Percentiles rank a stretch among this genome's conserved stretches.
These are phyloP conservation scores for Coemansia sp. DNA, from an alignment of 192 early-diverging fungal genomes.

Conservation along the genomic window DNA sequence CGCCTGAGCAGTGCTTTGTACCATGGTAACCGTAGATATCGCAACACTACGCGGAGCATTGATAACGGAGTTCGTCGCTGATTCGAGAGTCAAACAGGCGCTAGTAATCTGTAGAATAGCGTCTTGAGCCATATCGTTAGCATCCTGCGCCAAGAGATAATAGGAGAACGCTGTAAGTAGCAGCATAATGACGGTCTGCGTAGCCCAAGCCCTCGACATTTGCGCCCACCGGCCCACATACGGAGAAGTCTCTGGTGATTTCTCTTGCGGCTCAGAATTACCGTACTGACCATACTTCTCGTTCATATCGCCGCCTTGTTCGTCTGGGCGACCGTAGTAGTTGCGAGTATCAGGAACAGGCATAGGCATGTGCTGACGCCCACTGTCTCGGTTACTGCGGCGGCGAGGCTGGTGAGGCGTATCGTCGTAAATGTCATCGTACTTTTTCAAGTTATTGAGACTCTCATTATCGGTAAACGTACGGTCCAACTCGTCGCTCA, in stretches of 20 bases:
- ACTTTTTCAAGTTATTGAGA: slow-evolving; percentile 1
- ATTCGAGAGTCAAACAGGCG: slow-evolving; percentile 24
- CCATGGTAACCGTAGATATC: slow-evolving; percentile 24
- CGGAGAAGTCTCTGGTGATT: slow-evolving; percentile 12
- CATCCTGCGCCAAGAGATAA: slow-evolving; percentile 21
- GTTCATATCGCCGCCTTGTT: background rate
- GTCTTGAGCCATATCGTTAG: slow-evolving; percentile 17
- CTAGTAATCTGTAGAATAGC: background rate
- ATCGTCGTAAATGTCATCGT: slow-evolving; percentile 12
- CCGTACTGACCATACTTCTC: background rate
- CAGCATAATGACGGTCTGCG: slow-evolving; percentile 38
- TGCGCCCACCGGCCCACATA: slow-evolving; percentile 45
- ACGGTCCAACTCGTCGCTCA: background rate
- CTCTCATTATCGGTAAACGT: slow-evolving; percentile 8
- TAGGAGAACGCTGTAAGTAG: slow-evolving; percentile 34
- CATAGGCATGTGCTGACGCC: slow-evolving; percentile 18
- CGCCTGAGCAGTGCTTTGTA: slow-evolving; percentile 13
- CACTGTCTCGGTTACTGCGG: background rate
- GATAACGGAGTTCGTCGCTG: slow-evolving; percentile 22
- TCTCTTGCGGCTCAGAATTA: background rate
- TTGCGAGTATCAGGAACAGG: background rate
- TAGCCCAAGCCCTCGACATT: slow-evolving; percentile 42
- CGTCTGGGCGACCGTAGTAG: background rate
- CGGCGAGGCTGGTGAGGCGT: background rate
- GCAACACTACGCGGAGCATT: slow-evolving; percentile 36